These are phyloP conservation scores for Microsporum canis DNA, from an alignment of 2,329 filamentous ascomycete species.

Conservation along the genomic window DNA sequence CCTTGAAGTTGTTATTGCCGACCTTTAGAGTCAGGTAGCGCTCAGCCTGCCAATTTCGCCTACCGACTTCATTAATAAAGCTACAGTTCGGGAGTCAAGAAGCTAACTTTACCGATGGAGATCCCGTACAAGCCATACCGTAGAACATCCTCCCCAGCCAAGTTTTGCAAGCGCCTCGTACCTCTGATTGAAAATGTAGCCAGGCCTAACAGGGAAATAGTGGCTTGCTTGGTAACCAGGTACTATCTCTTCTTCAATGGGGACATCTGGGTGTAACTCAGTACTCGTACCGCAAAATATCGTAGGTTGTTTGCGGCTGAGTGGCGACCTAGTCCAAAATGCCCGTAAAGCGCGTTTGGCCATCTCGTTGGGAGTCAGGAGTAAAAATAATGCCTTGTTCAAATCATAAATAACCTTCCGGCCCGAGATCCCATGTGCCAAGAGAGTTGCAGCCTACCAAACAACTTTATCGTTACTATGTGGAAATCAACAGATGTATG, in stretches of 20 bases:
- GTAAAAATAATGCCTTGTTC: no score
- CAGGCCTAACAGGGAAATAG: not conserved
- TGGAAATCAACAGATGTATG: no score
- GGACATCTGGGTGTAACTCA: not conserved
- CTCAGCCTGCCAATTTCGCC: constrained; percentile 18
- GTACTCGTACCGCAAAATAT: not conserved
- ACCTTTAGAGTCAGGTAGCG: constrained; percentile 28
- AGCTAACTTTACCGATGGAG: not conserved
- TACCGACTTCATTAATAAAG: not conserved
- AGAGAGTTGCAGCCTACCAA: no score
- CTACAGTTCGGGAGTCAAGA: not conserved
- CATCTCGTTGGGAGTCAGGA: not conserved
- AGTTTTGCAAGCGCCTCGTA: not conserved
- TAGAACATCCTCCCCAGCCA: not conserved
- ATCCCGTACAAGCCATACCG: not conserved
- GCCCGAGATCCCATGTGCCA: no score
- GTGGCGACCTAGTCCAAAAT: not conserved
- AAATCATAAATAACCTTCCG: no score
- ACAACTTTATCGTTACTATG: no score
- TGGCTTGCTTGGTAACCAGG: not conserved
- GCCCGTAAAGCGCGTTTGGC: not conserved
- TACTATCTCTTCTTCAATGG: not conserved
- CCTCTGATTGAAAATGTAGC: not conserved
- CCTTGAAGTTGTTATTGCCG: constrained; percentile 20
- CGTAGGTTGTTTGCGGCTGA: not conserved